Evolutionary conservation across 768 basidiomycete species (phyloP).

Genomic region (Auriscalpium orientale): DNA sequence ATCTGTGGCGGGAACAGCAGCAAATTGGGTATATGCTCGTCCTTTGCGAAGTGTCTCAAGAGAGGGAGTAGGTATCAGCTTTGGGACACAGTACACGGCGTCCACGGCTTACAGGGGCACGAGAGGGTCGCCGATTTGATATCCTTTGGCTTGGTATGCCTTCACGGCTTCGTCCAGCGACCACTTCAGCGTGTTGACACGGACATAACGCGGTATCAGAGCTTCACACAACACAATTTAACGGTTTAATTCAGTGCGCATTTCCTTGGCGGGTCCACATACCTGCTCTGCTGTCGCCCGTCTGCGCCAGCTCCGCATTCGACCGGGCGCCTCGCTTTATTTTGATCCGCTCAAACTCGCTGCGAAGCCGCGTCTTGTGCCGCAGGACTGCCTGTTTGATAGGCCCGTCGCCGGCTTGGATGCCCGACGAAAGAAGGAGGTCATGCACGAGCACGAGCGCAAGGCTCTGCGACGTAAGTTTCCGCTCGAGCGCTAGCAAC

Average conservation of each 20-base stretch:
- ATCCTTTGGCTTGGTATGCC: slow-evolving; percentile 50
- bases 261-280: slow-evolving; percentile 12
- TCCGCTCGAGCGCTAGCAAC: slow-evolving; percentile 69
- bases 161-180: slow-evolving; percentile 55
- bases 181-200: slow-evolving; percentile 72
- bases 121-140: slow-evolving; percentile 42
- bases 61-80: too few species aligned
- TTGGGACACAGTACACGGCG: not conserved
- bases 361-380: slow-evolving; percentile 82
- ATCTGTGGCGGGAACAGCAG: slow-evolving; percentile 65
- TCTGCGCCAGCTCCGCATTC: slow-evolving; percentile 56
- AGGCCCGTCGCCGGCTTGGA: slow-evolving; percentile 87
- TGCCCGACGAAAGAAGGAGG: slow-evolving; percentile 71
- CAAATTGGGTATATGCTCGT: slow-evolving; percentile 77
- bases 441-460: slow-evolving; percentile 89
- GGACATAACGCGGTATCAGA: slow-evolving; percentile 75
- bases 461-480: slow-evolving; percentile 68
- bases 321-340: slow-evolving; percentile 63
- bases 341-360: slow-evolving; percentile 82
- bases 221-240: slow-evolving; percentile 20
- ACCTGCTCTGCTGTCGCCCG: slow-evolving; percentile 61
- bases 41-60: slow-evolving; percentile 57
- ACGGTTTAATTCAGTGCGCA: not conserved
- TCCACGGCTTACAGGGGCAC: not conserved
- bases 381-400: slow-evolving; percentile 81